Conservation (phyloP, 2,329 filamentous ascomycete genomes). For the Cytospora leucostoma region DNA sequence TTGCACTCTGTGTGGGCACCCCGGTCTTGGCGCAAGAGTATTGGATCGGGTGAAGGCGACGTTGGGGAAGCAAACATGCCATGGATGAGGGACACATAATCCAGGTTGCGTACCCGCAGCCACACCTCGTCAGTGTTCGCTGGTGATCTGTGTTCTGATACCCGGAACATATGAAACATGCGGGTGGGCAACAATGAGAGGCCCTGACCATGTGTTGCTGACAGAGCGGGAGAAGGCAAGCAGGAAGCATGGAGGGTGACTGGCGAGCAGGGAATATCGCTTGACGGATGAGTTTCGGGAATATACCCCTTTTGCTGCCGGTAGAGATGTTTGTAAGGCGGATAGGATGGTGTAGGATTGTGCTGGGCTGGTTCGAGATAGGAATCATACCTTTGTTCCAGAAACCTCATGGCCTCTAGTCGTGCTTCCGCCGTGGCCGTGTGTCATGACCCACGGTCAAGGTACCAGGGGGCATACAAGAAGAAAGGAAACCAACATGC, state of each 20-base stretch:
- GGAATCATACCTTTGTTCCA: conserved; percentile 11
- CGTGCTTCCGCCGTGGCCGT: background rate
- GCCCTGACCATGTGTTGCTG: background rate
- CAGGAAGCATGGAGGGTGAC: background rate
- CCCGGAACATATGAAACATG: background rate
- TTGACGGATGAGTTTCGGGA: background rate
- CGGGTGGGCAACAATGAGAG: background rate
- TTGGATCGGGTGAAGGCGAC: background rate
- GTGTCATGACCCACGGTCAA: too few species aligned
- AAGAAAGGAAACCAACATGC: too few species aligned
- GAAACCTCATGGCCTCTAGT: background rate
- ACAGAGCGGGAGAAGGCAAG: background rate
- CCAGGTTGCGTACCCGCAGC: background rate
- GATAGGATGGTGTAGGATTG: conserved; percentile 4
- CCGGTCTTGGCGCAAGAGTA: conserved; percentile 14
- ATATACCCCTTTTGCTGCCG: conserved; percentile 1
- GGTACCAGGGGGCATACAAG: too few species aligned
- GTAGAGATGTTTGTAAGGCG: background rate
- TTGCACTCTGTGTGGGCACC: background rate
- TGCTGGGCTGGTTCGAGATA: conserved; percentile 6
- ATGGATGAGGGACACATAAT: conserved; percentile 6
- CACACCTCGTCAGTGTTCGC: background rate
- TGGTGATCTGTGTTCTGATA: background rate
- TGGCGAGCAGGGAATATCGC: background rate
- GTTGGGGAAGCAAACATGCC: conserved; percentile 3